A percentile compares a stretch with the other conserved stretches of the same genome.
Evolutionary conservation across 495 filamentous ascomycete species (phyloP).

Genomic region (Penicillium paradoxum): DNA sequence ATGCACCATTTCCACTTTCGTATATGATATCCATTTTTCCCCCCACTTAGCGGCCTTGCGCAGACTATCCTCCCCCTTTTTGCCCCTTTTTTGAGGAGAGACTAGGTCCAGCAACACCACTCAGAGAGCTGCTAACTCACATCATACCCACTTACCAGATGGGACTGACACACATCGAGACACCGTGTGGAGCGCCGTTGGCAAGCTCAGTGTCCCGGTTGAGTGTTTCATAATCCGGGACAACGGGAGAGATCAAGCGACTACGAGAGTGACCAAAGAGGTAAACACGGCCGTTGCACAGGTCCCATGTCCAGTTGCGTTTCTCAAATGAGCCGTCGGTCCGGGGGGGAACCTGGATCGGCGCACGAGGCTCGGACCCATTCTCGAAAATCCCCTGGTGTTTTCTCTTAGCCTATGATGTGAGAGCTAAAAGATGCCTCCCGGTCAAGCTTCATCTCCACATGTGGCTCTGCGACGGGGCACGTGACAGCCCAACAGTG

Average conservation of each 20-base stretch:
- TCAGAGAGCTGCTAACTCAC: too few relatives aligned
- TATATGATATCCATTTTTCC: neutral
- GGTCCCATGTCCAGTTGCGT: too few relatives aligned
- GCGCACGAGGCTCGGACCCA: neutral
- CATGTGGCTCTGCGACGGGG: neutral
- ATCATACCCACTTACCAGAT: too few relatives aligned
- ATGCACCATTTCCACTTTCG: neutral
- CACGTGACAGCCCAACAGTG: neutral
- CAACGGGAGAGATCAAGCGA: too few relatives aligned
- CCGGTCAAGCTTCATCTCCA: constrained; percentile 10
- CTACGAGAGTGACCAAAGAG: too few relatives aligned
- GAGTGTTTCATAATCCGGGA: too few relatives aligned
- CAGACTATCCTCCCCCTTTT: neutral
- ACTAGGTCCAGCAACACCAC: too few relatives aligned
- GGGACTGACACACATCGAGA: too few relatives aligned
- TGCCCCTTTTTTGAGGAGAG: constrained; percentile 16
- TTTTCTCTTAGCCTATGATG: neutral
- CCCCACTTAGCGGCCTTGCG: neutral
- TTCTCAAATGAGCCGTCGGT: constrained; percentile 4
- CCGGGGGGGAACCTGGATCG: constrained; percentile 9
- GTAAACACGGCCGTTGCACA: too few relatives aligned
- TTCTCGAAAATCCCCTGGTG: neutral
- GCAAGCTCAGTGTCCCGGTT: too few relatives aligned
- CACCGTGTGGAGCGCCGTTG: too few relatives aligned
- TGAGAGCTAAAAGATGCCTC: constrained; percentile 1